Evolutionary conservation across 768 basidiomycete species (phyloP).

Genomic region (Tulasnella sp.): DNA sequence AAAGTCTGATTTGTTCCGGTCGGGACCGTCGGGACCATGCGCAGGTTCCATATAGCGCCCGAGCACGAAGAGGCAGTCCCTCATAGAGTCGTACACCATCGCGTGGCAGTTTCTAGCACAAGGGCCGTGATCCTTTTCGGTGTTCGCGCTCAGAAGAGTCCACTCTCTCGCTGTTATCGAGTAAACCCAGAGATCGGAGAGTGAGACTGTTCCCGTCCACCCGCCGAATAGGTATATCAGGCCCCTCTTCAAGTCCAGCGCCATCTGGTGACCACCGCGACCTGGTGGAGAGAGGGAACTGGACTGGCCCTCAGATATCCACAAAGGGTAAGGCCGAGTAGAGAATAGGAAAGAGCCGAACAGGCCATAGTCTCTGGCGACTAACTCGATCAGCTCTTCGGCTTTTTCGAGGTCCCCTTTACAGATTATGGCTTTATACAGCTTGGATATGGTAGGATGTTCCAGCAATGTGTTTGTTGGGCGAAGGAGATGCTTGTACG

Average conservation of each 20-base stretch:
- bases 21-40: conserved; percentile 19
- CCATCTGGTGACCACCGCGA: conserved; percentile 75
- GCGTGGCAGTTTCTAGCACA: conserved; percentile 66
- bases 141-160: conserved; percentile 45
- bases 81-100: conserved; percentile 66
- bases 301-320: conserved; percentile 36
- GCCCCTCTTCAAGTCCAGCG: conserved; percentile 51
- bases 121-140: conserved; percentile 53
- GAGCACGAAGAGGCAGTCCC: conserved; percentile 59
- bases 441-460: conserved; percentile 54
- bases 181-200: conserved; percentile 76
- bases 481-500: conserved; percentile 47
- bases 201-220: conserved; percentile 58
- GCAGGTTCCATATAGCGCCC: conserved; percentile 32
- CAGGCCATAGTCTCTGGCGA: conserved; percentile 41
- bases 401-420: conserved; percentile 50
- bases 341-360: conserved; percentile 48
- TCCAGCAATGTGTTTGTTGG: conserved; percentile 49
- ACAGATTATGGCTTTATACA: conserved; percentile 54
- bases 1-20: conserved; percentile 49
- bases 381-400: conserved; percentile 40
- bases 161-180: conserved; percentile 48
- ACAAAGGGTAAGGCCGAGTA: conserved; percentile 46
- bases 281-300: conserved; percentile 34
- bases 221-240: conserved; percentile 70